A percentile compares a stretch with the other conserved stretches of the same genome.
phyloP scores from a whole-genome alignment of 257 asterid genomes.

The Solanum appendiculatum region DNA sequence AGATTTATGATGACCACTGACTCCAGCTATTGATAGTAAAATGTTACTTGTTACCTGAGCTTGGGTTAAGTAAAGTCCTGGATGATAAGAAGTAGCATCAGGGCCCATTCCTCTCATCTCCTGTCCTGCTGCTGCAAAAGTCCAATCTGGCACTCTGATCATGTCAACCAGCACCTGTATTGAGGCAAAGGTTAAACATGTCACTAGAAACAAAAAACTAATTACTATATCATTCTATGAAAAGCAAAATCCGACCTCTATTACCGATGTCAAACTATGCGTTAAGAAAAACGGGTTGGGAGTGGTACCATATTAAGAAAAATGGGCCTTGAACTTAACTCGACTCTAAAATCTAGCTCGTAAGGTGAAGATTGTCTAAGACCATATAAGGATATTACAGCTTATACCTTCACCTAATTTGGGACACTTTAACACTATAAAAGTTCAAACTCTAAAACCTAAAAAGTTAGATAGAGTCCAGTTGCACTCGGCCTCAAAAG shows the following conservation, averaged over 20 bases:
- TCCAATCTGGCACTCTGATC: conserved; percentile 97
- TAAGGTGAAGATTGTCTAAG: neutral
- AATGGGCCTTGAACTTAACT: neutral
- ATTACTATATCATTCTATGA: neutral
- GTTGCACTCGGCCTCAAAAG: neutral
- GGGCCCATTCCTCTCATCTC: conserved; percentile 96
- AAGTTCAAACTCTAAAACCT: neutral
- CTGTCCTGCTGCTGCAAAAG: conserved; percentile 95
- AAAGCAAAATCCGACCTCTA: neutral
- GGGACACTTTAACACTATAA: neutral
- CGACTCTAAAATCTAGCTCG: neutral
- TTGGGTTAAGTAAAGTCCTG: conserved; percentile 82
- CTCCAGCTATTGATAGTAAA: conserved; percentile 1
- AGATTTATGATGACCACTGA: neutral
- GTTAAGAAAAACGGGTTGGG: neutral
- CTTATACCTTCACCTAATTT: neutral
- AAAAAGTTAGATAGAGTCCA: neutral
- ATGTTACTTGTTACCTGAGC: conserved; percentile 58
- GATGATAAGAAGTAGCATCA: conserved; percentile 81
- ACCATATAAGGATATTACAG: neutral
- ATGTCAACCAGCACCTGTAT: conserved; percentile 80
- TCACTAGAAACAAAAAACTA: neutral
- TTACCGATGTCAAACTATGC: neutral
- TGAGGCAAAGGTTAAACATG: neutral
- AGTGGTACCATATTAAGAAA: neutral